Conservation (phyloP, 2,329 filamentous ascomycete genomes). For the Xylaria sp. region DNA sequence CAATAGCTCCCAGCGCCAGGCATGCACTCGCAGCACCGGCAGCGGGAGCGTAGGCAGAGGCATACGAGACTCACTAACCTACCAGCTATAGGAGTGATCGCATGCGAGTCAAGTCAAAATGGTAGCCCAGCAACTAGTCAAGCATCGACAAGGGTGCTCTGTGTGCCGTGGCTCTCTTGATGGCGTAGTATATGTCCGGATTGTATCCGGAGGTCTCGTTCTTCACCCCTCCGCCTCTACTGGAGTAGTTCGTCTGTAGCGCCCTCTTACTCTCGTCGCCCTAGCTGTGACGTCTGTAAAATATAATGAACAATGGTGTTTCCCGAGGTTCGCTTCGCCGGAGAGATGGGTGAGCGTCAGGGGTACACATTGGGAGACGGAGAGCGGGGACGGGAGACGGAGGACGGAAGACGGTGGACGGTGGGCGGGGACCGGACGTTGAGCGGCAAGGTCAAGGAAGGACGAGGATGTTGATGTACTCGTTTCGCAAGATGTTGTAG, state of each 20-base stretch:
- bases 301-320: constrained; percentile 14
- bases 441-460: constrained; percentile 34
- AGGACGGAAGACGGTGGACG: constrained; percentile 23
- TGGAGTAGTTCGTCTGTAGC: not conserved
- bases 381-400: constrained; percentile 2
- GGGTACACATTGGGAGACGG: constrained; percentile 43
- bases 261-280: constrained; percentile 11
- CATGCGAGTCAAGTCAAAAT: constrained; percentile 41
- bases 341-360: constrained; percentile 39
- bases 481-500: not conserved
- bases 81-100: constrained; percentile 39
- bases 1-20: not conserved
- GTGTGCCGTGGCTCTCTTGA: constrained; percentile 18
- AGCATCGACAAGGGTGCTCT: constrained; percentile 17
- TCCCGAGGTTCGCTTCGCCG: constrained; percentile 37
- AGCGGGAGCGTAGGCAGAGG: constrained; percentile 2
- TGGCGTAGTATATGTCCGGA: constrained; percentile 35
- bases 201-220: constrained; percentile 11
- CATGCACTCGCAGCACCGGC: not conserved
- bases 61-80: constrained; percentile 23
- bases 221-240: constrained; percentile 11
- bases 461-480: constrained; percentile 5
- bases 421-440: constrained; percentile 20
- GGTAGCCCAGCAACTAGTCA: constrained; percentile 20
- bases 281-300: constrained; percentile 8